Conservation (phyloP, 495 filamentous ascomycete species). For the Staphylotrichum tortipilum region DNA sequence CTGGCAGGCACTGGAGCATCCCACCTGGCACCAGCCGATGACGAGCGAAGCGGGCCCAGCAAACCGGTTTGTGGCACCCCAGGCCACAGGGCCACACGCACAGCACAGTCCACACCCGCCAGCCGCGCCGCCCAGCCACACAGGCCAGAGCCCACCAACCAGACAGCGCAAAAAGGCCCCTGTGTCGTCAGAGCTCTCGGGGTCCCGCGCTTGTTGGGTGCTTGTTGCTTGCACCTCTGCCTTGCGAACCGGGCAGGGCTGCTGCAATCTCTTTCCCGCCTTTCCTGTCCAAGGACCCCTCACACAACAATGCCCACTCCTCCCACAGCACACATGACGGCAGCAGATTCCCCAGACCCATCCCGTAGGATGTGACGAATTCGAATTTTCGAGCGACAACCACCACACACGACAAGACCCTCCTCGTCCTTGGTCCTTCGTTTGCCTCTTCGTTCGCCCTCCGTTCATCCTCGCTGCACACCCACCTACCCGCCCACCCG, state of each 20-base stretch:
- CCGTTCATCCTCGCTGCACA: too few relatives aligned
- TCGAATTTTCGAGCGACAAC: background rate
- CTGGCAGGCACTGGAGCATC: too few relatives aligned
- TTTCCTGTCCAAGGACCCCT: slow-evolving; percentile 11
- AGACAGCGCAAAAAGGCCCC: background rate
- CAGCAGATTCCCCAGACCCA: background rate
- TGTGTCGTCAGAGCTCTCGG: slow-evolving; percentile 20
- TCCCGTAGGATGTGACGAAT: slow-evolving; percentile 13
- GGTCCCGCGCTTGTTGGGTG: slow-evolving; percentile 9
- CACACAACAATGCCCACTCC: slow-evolving; percentile 17
- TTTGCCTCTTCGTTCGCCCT: too few relatives aligned
- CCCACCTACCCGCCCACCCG: too few relatives aligned
- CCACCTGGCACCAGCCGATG: too few relatives aligned
- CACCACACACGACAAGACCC: too few relatives aligned
- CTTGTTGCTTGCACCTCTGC: too few relatives aligned
- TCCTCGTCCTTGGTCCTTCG: too few relatives aligned
- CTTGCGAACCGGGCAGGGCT: slow-evolving; percentile 14
- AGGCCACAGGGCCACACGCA: too few relatives aligned
- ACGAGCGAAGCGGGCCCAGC: too few relatives aligned
- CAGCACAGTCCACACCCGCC: too few relatives aligned
- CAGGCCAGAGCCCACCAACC: slow-evolving; percentile 1
- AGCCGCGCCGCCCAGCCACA: slow-evolving; percentile 1
- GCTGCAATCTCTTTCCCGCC: slow-evolving; percentile 18
- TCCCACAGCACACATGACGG: slow-evolving; percentile 1
- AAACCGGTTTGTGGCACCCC: slow-evolving; percentile 2